Conservation (phyloP, 1,139 yeast genomes). For the Candida sojae region DNA sequence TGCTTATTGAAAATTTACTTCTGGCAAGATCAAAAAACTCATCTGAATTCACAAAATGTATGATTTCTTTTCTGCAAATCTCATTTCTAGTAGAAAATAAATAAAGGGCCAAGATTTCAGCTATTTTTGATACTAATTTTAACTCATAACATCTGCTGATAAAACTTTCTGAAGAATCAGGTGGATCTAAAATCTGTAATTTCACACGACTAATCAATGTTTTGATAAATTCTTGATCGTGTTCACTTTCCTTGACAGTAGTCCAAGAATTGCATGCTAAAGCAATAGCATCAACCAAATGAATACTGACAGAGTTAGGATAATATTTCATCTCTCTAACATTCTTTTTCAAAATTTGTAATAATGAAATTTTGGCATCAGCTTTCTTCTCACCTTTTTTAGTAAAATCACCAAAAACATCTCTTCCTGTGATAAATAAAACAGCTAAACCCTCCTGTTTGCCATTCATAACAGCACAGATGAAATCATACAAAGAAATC, state of each 20-base stretch:
- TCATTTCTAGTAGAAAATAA: slow-evolving; percentile 59
- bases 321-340: slow-evolving; percentile 52
- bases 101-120: slow-evolving; percentile 74
- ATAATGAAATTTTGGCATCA: slow-evolving; percentile 32
- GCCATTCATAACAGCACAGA: slow-evolving; percentile 74
- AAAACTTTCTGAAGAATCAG: slow-evolving; percentile 25
- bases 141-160: slow-evolving; percentile 56
- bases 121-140: slow-evolving; percentile 63
- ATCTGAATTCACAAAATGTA: slow-evolving; percentile 41
- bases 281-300: slow-evolving; percentile 65
- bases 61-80: slow-evolving; percentile 41
- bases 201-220: slow-evolving; percentile 47
- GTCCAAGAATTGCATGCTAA: slow-evolving; percentile 72
- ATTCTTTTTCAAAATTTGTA: slow-evolving; percentile 61
- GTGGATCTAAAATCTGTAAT: slow-evolving; percentile 19
- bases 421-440: slow-evolving; percentile 72
- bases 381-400: slow-evolving; percentile 3
- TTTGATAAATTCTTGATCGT: slow-evolving; percentile 53
- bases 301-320: slow-evolving; percentile 60
- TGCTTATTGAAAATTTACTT: slow-evolving; percentile 29
- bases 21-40: slow-evolving; percentile 33
- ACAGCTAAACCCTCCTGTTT: slow-evolving; percentile 88
- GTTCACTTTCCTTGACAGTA: slow-evolving; percentile 50
- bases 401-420: slow-evolving; percentile 42
- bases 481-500: slow-evolving; percentile 64